phyloP scores from a whole-genome alignment of 2,329 filamentous ascomycete genomes.

The Teratosphaeria destructans region DNA sequence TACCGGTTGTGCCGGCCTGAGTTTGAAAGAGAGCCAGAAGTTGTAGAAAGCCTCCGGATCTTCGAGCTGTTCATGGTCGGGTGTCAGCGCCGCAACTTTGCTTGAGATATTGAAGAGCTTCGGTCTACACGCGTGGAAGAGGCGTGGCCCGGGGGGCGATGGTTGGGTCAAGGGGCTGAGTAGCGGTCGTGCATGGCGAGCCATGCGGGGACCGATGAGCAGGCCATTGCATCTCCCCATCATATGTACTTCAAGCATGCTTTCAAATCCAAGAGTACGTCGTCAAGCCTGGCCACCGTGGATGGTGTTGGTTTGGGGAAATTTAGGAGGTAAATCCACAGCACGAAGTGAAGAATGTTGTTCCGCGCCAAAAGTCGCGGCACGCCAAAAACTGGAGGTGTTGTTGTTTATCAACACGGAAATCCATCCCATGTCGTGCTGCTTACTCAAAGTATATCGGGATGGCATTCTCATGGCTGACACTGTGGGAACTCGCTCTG shows the following conservation, averaged over 20 bases:
- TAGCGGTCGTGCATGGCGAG: background rate
- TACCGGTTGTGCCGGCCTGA: background rate
- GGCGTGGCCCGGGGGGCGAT: background rate
- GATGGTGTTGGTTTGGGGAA: background rate
- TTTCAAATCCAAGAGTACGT: background rate
- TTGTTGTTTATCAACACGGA: background rate
- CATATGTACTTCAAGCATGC: background rate
- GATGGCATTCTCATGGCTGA: constrained; percentile 21
- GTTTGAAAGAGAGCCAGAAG: background rate
- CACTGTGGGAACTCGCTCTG: constrained; percentile 28
- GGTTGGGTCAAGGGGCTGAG: background rate
- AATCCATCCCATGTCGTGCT: background rate
- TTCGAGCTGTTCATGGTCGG: background rate
- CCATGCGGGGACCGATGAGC: background rate
- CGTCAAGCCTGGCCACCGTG: too few relatives aligned
- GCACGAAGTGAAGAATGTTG: background rate
- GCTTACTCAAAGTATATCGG: background rate
- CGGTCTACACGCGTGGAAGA: background rate
- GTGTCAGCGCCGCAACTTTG: background rate
- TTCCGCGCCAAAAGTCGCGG: background rate
- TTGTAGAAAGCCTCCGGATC: background rate
- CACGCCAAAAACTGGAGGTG: too few relatives aligned
- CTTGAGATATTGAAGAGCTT: background rate
- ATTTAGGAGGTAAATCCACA: background rate
- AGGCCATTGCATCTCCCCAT: background rate